Conservation (phyloP, 1,284 basidiomycete species). For the Chalciporus piperatoides region DNA sequence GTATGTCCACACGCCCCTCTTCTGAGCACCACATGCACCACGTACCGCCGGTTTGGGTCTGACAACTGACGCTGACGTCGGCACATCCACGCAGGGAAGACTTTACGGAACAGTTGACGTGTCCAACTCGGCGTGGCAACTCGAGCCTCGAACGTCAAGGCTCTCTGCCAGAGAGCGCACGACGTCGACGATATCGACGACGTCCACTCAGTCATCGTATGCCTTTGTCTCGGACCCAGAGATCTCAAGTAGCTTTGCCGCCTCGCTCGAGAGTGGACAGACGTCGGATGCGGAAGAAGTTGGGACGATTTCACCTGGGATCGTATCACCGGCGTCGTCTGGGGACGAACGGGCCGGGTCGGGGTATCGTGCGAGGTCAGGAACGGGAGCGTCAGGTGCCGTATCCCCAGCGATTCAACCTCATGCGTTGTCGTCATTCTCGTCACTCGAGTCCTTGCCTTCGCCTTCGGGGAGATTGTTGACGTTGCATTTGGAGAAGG, state of each 20-base stretch:
- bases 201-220: conserved; percentile 73
- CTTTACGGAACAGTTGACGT: conserved; percentile 65
- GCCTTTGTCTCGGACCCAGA: conserved; percentile 75
- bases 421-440: conserved; percentile 60
- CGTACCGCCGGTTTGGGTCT: neutral
- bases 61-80: neutral
- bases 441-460: conserved; percentile 68
- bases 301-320: conserved; percentile 47
- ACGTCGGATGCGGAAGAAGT: conserved; percentile 66
- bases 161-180: conserved; percentile 62
- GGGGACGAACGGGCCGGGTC: conserved; percentile 45
- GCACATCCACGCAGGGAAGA: conserved; percentile 52
- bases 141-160: conserved; percentile 58
- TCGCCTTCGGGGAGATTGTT: conserved; percentile 58
- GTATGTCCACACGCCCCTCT: conserved; percentile 34
- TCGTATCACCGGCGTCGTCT: conserved; percentile 57
- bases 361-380: conserved; percentile 34
- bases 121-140: conserved; percentile 66
- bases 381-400: conserved; percentile 43
- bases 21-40: neutral
- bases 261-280: conserved; percentile 68
- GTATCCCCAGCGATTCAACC: conserved; percentile 53
- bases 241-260: conserved; percentile 75
- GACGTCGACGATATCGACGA: conserved; percentile 66
- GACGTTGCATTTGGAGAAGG: conserved; percentile 74